A percentile compares a stretch with the other conserved stretches of the same genome.
Conservation (phyloP, 1,284 basidiomycete genomes). For the Xerocomus cyaneibrunnescens region DNA sequence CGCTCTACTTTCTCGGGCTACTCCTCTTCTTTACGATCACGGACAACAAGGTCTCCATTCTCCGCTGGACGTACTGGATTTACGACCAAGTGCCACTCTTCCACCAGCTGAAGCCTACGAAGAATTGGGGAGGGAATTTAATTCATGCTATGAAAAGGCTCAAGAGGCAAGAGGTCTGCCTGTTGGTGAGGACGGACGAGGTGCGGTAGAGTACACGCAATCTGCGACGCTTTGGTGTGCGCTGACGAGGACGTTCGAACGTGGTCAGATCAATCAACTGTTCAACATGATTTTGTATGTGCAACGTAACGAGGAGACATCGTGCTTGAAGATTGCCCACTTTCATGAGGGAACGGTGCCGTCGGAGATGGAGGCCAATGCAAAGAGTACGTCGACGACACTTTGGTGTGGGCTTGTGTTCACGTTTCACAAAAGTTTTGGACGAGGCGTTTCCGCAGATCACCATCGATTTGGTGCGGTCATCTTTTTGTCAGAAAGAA, state of each 20-base stretch:
- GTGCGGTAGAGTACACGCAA: conserved; percentile 36
- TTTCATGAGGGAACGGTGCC: conserved; percentile 54
- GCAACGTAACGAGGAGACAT: conserved; percentile 63
- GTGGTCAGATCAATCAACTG: conserved; percentile 63
- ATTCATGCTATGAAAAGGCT: conserved; percentile 46
- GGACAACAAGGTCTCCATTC: conserved; percentile 51
- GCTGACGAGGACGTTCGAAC: not conserved
- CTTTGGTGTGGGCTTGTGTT: not conserved
- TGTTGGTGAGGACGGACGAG: conserved; percentile 63
- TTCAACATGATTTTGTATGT: conserved; percentile 68
- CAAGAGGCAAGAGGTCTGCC: conserved; percentile 54
- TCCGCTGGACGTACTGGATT: conserved; percentile 58
- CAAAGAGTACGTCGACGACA: conserved; percentile 44
- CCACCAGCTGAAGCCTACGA: conserved; percentile 41
- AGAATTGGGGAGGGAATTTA: conserved; percentile 40
- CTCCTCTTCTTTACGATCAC: conserved; percentile 47
- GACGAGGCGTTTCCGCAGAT: conserved; percentile 64
- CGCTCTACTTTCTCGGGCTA: conserved; percentile 55
- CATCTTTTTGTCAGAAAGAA: not conserved
- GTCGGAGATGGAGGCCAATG: conserved; percentile 61
- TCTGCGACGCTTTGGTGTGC: not conserved
- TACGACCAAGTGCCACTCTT: conserved; percentile 57
- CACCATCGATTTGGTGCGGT: conserved; percentile 54
- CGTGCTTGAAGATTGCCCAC: conserved; percentile 64
- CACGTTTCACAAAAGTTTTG: conserved; percentile 40